These are phyloP conservation scores for Blastomyces emzantsi DNA, from an alignment of 2,329 filamentous ascomycete species.

Conservation along the genomic window DNA sequence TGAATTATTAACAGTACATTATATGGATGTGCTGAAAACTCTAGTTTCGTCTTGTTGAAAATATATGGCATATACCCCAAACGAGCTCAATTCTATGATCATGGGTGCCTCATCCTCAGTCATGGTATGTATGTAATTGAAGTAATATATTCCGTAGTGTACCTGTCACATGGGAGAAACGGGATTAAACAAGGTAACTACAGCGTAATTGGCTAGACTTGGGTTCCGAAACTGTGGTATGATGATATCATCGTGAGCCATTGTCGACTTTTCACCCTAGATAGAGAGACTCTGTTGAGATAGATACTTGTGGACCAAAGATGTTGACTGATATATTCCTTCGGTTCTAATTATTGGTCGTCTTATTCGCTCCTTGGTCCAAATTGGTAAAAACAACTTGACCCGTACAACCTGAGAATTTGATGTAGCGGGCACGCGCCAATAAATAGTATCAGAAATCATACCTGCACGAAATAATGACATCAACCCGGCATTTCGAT, in stretches of 20 bases:
- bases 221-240: not conserved
- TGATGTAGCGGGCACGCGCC: not conserved
- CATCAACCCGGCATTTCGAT: slow-evolving; percentile 48
- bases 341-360: not conserved
- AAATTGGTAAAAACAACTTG: too few relatives aligned
- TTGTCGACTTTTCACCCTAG: not conserved
- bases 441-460: not conserved
- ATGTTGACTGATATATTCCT: not conserved
- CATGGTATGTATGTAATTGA: not conserved
- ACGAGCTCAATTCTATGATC: not conserved
- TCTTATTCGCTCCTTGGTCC: not conserved
- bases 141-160: not conserved
- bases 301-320: not conserved
- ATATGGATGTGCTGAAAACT: not conserved
- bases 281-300: not conserved
- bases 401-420: too few relatives aligned
- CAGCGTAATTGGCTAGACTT: too few relatives aligned
- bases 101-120: not conserved
- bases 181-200: too few relatives aligned
- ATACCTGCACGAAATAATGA: slow-evolving; percentile 7
- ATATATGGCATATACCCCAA: too few relatives aligned
- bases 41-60: not conserved
- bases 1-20: not conserved
- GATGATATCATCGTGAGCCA: not conserved
- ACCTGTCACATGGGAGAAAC: not conserved